These are phyloP conservation scores for Neonectria sp. DNA, from an alignment of 2,329 filamentous ascomycete species.

Conservation along the genomic window DNA sequence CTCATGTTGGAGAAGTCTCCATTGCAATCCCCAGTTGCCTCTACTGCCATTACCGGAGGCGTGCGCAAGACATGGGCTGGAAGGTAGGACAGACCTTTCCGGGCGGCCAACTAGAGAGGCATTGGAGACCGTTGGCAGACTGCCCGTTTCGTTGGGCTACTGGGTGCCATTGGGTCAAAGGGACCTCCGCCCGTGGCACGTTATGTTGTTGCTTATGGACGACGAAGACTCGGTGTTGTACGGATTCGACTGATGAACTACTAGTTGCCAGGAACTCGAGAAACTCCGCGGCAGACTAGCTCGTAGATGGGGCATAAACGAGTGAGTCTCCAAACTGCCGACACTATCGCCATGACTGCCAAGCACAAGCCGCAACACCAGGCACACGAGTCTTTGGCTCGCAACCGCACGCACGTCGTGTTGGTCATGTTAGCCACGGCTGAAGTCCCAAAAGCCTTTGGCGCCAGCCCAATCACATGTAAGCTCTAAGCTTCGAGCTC, in stretches of 20 bases:
- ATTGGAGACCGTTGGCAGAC: constrained; percentile 39
- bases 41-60: constrained; percentile 34
- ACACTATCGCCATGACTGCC: background rate
- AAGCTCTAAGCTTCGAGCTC: constrained; percentile 24
- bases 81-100: constrained; percentile 35
- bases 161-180: constrained; percentile 47
- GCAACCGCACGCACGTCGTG: background rate
- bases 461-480: constrained; percentile 12
- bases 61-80: constrained; percentile 26
- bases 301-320: background rate
- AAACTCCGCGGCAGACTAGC: background rate
- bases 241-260: background rate
- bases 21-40: constrained; percentile 44
- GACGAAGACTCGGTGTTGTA: background rate
- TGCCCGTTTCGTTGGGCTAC: constrained; percentile 39
- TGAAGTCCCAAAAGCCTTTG: constrained; percentile 14
- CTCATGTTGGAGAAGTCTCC: constrained; percentile 36
- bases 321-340: background rate
- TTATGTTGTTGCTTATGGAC: background rate
- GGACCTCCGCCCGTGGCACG: constrained; percentile 9
- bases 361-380: background rate
- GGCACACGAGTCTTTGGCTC: background rate
- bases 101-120: constrained; percentile 36
- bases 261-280: background rate
- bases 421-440: constrained; percentile 8